Percentiles rank a stretch among this genome's conserved stretches.
These are phyloP conservation scores for Ramaria rubella DNA, from an alignment of 768 basidiomycete species.

Conservation along the genomic window DNA sequence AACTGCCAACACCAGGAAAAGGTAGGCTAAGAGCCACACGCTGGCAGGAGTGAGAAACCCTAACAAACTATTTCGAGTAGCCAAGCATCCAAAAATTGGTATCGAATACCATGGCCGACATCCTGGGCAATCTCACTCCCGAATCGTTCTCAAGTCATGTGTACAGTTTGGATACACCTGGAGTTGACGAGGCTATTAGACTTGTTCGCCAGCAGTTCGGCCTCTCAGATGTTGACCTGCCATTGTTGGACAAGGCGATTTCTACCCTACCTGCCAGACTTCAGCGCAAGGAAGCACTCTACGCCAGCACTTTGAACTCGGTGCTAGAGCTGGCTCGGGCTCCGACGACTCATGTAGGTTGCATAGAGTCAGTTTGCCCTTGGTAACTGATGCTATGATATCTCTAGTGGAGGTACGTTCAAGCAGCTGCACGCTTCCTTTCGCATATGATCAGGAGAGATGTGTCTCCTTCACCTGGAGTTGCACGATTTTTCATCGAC, in stretches of 20 bases:
- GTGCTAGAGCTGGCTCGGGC: constrained; percentile 55
- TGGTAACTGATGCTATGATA: background rate
- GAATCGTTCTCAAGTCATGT: constrained; percentile 59
- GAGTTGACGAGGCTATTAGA: constrained; percentile 41
- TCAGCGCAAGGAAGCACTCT: constrained; percentile 38
- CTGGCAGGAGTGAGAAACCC: background rate
- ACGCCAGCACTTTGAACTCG: constrained; percentile 46
- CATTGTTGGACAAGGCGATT: constrained; percentile 38
- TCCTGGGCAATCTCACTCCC: constrained; percentile 51
- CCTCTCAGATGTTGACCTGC: constrained; percentile 32
- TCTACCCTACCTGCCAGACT: constrained; percentile 38
- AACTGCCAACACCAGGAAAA: constrained; percentile 85
- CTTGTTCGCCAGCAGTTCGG: constrained; percentile 49
- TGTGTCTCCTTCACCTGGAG: constrained; percentile 40
- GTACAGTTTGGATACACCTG: constrained; percentile 43
- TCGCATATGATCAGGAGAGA: constrained; percentile 60
- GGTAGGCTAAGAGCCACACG: constrained; percentile 36
- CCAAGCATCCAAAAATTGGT: constrained; percentile 74
- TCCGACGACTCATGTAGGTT: constrained; percentile 64
- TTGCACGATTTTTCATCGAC: constrained; percentile 57
- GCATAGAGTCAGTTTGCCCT: background rate
- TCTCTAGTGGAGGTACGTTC: constrained; percentile 75
- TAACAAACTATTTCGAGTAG: constrained; percentile 28
- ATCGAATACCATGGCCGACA: constrained; percentile 54
- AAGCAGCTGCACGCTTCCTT: constrained; percentile 61